phyloP scores from a whole-genome alignment of 108 stramenopile species.

The Nitzschia putrida region DNA sequence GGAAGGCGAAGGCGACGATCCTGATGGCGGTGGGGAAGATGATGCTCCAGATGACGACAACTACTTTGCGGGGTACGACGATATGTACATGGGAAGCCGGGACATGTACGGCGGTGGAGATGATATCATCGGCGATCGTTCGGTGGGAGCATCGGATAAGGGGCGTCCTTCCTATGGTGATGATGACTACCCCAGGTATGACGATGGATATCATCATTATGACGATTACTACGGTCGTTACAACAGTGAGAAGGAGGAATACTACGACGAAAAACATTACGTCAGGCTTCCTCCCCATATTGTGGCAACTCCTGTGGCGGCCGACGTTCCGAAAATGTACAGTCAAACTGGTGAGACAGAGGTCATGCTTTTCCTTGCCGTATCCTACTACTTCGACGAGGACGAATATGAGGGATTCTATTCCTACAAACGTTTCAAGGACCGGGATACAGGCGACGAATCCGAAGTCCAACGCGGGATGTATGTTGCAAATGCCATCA shows the following conservation, averaged over 20 bases:
- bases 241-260: conserved; percentile 54
- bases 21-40: not conserved
- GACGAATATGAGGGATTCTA: conserved; percentile 77
- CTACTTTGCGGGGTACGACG: conserved; percentile 35
- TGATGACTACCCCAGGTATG: conserved; percentile 24
- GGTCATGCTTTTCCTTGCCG: conserved; percentile 64
- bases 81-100: conserved; percentile 19
- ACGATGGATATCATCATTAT: conserved; percentile 32
- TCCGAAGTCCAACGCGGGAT: conserved; percentile 67
- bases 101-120: not conserved
- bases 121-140: not conserved
- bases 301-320: conserved; percentile 58
- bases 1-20: not conserved
- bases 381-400: conserved; percentile 84
- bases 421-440: conserved; percentile 62
- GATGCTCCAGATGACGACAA: conserved; percentile 23
- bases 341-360: conserved; percentile 51
- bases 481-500: conserved; percentile 75
- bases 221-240: conserved; percentile 59
- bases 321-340: conserved; percentile 68
- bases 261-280: conserved; percentile 77
- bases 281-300: conserved; percentile 78
- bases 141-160: not conserved
- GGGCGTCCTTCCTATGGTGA: conserved; percentile 8
- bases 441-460: conserved; percentile 72